Evolutionary conservation across 345 rosid genomes (phyloP), one percentile per base, ranked within the genome.

Genomic region (Eucalyptus pauciflora): DNA sequence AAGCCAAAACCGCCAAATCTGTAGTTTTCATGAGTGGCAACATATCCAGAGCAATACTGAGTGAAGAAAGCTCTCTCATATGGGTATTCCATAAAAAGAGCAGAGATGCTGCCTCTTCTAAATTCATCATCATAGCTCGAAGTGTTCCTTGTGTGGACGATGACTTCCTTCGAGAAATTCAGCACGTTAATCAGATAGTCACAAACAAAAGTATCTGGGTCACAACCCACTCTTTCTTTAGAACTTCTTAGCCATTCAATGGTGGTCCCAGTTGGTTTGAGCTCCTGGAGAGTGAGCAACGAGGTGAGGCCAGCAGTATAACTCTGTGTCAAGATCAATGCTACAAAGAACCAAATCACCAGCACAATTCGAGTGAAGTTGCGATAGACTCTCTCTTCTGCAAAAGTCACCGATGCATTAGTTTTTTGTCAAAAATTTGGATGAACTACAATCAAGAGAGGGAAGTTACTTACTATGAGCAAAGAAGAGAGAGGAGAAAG

Each of bases 271-370:
- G 89, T 91, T 7, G 94, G 92, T 89, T 87, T 89, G 81, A 94
- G 86, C 16, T 90, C 31, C 81, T 89, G 92, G 20, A 94, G 89
- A 1, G 97, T 95, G 22, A 95, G 94, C 93, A 94, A 89, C 50
- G 96, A 94, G 45, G 94, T 90, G 49, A 95, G 89, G 87, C 92
- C 91, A n/a, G 97, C 96, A 7, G 96, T 94, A 92, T 94, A 95
- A 92, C 96, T 95, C 67, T 95, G 93, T 60, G 83, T 94, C 58
- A 94, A 90, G 89, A 94, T 91, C 79, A 94, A 51, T 85, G 91
- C 97, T n/a, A 94, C 93, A 86, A 93, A 94, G 27, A 94, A 93
- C 97, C 97, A 94, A 7, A 91, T 93, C 54, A 91, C 88, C 17
- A 94, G 79, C 88, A 95, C 97, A 14, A 93, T 86, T 43, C 93